These are phyloP conservation scores for Prunus salicina DNA, from an alignment of 306 rosid species.

Conservation along the genomic window DNA sequence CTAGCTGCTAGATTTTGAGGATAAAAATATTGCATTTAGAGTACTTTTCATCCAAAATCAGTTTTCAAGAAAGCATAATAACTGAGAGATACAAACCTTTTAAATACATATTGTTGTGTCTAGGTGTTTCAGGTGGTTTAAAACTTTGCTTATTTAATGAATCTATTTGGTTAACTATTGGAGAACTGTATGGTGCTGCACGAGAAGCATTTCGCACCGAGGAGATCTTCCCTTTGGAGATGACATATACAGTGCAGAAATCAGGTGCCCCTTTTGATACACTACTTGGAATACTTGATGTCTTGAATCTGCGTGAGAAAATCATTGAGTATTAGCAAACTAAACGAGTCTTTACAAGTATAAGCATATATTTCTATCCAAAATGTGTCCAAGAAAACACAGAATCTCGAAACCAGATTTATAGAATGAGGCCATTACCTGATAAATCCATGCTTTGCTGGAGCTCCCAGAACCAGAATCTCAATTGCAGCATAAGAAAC, in stretches of 20 bases:
- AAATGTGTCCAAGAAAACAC: too few relatives aligned
- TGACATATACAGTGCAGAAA: constrained; percentile 72
- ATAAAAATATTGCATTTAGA: not conserved
- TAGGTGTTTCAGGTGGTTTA: constrained; percentile 31
- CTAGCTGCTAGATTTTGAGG: constrained; percentile 33
- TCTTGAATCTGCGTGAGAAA: constrained; percentile 56
- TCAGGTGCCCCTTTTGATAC: constrained; percentile 76
- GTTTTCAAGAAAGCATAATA: not conserved
- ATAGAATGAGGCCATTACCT: constrained; percentile 36
- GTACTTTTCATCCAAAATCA: not conserved
- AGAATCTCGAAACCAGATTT: too few relatives aligned
- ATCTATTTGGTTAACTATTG: constrained; percentile 45
- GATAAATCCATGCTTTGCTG: constrained; percentile 79
- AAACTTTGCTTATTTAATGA: constrained; percentile 17
- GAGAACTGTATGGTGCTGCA: constrained; percentile 61
- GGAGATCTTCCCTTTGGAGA: constrained; percentile 75
- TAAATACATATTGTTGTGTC: constrained; percentile 23
- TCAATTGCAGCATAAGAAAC: constrained; percentile 75
- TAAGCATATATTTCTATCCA: not conserved
- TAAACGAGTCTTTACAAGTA: not conserved
- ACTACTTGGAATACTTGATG: constrained; percentile 51
- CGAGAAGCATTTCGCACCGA: constrained; percentile 62
- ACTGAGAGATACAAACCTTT: constrained; percentile 49
- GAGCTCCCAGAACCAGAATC: constrained; percentile 69
- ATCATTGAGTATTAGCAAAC: not conserved